Conservation (phyloP, 2,329 filamentous ascomycete genomes). For the Verruconis gallopava region DNA sequence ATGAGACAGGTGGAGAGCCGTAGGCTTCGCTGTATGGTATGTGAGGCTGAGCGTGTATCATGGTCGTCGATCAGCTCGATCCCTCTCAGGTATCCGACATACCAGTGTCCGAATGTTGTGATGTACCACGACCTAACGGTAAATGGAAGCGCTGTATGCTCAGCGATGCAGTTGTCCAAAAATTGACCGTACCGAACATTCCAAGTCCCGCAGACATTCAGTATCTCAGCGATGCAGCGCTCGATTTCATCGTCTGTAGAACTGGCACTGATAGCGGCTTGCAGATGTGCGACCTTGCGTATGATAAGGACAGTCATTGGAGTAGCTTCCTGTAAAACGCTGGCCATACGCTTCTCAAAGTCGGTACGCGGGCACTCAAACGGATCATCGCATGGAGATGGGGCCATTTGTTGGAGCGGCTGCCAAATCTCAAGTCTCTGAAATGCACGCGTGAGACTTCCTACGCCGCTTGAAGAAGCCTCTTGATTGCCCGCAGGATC, state of each 20-base stretch:
- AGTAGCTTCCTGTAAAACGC: not conserved
- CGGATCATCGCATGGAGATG: not conserved
- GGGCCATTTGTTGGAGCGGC: not conserved
- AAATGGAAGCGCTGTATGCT: not conserved
- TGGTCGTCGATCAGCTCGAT: not conserved
- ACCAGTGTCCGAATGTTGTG: not conserved
- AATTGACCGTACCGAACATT: not conserved
- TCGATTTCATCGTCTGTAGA: not conserved
- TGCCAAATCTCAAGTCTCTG: constrained; percentile 1
- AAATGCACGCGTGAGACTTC: no score
- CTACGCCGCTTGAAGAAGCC: no score
- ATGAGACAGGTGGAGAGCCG: not conserved
- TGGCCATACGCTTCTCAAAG: not conserved
- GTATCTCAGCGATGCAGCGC: not conserved
- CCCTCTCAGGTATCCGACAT: not conserved
- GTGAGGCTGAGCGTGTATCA: not conserved
- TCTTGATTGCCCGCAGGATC: no score
- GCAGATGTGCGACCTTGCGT: not conserved
- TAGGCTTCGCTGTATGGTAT: not conserved
- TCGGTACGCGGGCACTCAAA: not conserved
- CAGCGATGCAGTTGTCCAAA: not conserved
- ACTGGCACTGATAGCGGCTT: not conserved
- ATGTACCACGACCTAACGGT: not conserved
- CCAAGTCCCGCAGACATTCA: not conserved
- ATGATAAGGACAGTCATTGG: not conserved